Evolutionary conservation across 2,329 filamentous ascomycete species (phyloP), one percentile per base, ranked within the genome.

Genomic region (Sporothrix mexicana): DNA sequence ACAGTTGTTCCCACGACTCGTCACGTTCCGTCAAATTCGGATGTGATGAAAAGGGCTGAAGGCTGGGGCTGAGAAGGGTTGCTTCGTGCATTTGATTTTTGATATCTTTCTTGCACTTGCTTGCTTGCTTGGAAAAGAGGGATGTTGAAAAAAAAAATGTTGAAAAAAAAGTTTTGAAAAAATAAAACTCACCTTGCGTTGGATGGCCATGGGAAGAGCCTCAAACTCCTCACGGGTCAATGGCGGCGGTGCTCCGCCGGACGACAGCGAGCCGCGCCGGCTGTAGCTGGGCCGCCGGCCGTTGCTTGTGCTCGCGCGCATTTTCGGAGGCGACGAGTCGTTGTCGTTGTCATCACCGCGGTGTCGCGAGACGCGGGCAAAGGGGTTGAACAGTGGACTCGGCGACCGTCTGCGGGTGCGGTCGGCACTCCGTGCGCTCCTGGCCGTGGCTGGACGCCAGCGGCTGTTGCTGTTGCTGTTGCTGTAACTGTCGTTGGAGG

Each of bases 151-250:
- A 13, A 30, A 8, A 13, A n/a, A 17, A 8, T 6, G n/a, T 7
- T 51, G 30, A 5, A 45, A 23, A 13, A 30, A 8, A 13, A n/a
- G n/a, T 3, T 6, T n/a, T 7, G 15, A 15, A 57, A 3, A 36
- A 36, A 45, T 79, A 59, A 6, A 36, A 72, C 73, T 45, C 79
- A 87, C 85, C 83, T 87, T 87, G 78, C 84, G 82, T 75, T 84
- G 82, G 25, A 87, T 83, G n/a, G 85, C 84, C 62, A 84, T 75
- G 9, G 85, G 85, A 72, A 87, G 79, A 53, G 84, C 82, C 76
- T 86, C 84, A 76, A 86, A 87, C 76, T 86, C 85, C 74, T 86
- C 84, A 66, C 82, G 80, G 1, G 84, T 83, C 74, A 84, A 76
- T 59, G 80, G 77, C 66, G 79, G 78, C 25, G 78, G 75, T 13